phyloP scores from a whole-genome alignment of 495 filamentous ascomycete genomes.

The Penicillium parvum region DNA sequence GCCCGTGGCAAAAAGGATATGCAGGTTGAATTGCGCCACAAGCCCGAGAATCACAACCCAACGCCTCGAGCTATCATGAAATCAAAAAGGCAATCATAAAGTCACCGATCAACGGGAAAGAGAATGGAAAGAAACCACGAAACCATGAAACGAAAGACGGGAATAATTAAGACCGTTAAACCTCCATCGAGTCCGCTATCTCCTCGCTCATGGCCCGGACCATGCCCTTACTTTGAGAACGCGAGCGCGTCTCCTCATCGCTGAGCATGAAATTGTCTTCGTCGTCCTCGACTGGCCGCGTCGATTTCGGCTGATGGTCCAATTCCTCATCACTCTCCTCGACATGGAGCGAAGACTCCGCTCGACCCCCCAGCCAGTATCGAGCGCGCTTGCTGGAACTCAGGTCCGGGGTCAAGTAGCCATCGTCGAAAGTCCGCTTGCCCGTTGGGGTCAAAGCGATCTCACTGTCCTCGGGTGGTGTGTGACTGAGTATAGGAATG shows the following conservation, averaged over 20 bases:
- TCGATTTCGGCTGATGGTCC: constrained; percentile 17
- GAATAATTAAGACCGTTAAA: constrained; percentile 34
- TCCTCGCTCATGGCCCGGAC: constrained; percentile 70
- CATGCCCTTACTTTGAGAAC: constrained; percentile 40
- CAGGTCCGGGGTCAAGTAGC: constrained; percentile 43
- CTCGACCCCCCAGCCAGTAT: constrained; percentile 75
- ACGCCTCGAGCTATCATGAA: constrained; percentile 20
- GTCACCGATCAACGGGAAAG: constrained; percentile 23
- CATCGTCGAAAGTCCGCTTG: constrained; percentile 48
- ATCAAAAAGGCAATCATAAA: constrained; percentile 8
- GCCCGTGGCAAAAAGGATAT: constrained; percentile 14
- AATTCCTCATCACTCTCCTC: constrained; percentile 50
- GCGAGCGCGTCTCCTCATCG: constrained; percentile 40
- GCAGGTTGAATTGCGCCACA: constrained; percentile 30
- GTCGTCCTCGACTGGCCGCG: constrained; percentile 28
- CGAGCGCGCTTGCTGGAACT: constrained; percentile 71
- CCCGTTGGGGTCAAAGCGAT: constrained; percentile 36
- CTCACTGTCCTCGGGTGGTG: constrained; percentile 39
- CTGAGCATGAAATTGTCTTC: constrained; percentile 43
- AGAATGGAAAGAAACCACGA: constrained; percentile 10
- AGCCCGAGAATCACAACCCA: constrained; percentile 14
- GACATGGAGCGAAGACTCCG: constrained; percentile 27
- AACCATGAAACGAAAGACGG: not conserved
- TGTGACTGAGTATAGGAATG: constrained; percentile 74
- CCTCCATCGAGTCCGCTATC: constrained; percentile 67